Conservation (phyloP, 371 early-diverging fungal genomes). For the Actinomortierella wolfii region DNA sequence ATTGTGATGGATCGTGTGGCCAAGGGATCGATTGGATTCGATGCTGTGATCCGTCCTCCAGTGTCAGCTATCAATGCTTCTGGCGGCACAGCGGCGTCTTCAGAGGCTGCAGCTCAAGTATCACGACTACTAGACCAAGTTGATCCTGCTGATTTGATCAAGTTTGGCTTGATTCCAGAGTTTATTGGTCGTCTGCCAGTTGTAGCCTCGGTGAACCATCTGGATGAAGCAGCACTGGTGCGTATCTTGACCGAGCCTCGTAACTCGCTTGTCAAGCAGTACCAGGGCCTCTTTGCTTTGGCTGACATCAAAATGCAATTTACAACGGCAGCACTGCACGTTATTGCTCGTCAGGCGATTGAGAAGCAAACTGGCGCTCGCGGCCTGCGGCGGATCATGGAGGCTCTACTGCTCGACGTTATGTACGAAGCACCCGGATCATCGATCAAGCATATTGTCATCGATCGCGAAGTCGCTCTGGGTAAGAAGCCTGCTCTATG, state of each 20-base stretch:
- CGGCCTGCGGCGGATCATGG: slow-evolving; percentile 87
- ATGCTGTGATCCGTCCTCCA: slow-evolving; percentile 56
- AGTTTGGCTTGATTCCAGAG: slow-evolving; percentile 91
- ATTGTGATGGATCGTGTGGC: slow-evolving; percentile 77
- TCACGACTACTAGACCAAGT: slow-evolving; percentile 58
- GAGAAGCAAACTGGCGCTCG: slow-evolving; percentile 90
- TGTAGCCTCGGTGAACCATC: slow-evolving; percentile 78
- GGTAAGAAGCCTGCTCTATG: slow-evolving; percentile 67
- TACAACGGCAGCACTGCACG: slow-evolving; percentile 68
- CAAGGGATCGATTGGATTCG: slow-evolving; percentile 83
- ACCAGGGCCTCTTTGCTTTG: slow-evolving; percentile 73
- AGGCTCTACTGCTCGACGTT: slow-evolving; percentile 74
- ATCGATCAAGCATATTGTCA: slow-evolving; percentile 70
- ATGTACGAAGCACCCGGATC: slow-evolving; percentile 85
- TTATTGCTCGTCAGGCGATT: slow-evolving; percentile 77
- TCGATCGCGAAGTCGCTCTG: slow-evolving; percentile 67
- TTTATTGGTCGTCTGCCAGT: slow-evolving; percentile 90
- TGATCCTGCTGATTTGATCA: slow-evolving; percentile 83
- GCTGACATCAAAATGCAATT: slow-evolving; percentile 75
- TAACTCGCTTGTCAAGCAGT: slow-evolving; percentile 85
- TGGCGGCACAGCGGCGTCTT: slow-evolving; percentile 6
- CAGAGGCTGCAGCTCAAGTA: slow-evolving; percentile 18
- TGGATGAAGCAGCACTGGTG: slow-evolving; percentile 73
- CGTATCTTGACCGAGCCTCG: slow-evolving; percentile 85
- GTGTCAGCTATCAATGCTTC: slow-evolving; percentile 25